phyloP scores from a whole-genome alignment of 2,329 filamentous ascomycete genomes.

The Colletotrichum melonis region DNA sequence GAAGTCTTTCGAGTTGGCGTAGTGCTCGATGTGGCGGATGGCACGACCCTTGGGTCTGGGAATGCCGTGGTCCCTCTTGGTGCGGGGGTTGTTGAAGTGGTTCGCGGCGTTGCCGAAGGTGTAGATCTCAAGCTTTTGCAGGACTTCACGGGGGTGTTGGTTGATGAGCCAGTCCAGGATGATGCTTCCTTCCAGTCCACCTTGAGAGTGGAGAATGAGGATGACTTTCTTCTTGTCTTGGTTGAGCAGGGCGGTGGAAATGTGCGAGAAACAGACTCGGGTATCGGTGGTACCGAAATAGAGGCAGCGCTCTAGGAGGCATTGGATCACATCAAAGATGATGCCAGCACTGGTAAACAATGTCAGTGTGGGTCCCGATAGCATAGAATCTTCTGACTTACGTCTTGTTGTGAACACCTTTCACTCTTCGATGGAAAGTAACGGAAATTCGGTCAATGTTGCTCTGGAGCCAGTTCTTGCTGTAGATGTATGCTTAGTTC shows the following conservation, averaged over 20 bases:
- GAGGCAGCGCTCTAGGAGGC: constrained; percentile 80
- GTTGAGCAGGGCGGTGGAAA: constrained; percentile 74
- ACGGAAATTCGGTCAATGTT: constrained; percentile 78
- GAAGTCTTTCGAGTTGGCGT: constrained; percentile 80
- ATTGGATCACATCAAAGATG: constrained; percentile 83
- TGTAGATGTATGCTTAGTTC: constrained; percentile 38
- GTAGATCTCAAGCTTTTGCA: constrained; percentile 78
- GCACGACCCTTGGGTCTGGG: constrained; percentile 55
- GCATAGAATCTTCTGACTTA: background rate
- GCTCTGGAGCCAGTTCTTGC: constrained; percentile 73
- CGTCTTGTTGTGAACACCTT: constrained; percentile 82
- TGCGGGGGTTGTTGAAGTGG: constrained; percentile 81
- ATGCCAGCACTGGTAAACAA: constrained; percentile 59
- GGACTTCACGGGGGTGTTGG: constrained; percentile 73
- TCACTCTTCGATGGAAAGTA: constrained; percentile 77
- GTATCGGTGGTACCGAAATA: constrained; percentile 77
- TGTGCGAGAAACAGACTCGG: constrained; percentile 67
- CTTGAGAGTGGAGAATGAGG: constrained; percentile 81
- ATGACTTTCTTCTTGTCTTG: constrained; percentile 74
- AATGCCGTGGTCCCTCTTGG: background rate
- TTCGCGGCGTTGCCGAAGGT: constrained; percentile 85
- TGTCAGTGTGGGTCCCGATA: background rate
- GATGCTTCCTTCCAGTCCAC: constrained; percentile 78
- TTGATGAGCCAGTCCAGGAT: constrained; percentile 82
- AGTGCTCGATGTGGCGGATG: constrained; percentile 83